Conservation (phyloP, 768 basidiomycete genomes). For the Lactifluus pinguis region DNA sequence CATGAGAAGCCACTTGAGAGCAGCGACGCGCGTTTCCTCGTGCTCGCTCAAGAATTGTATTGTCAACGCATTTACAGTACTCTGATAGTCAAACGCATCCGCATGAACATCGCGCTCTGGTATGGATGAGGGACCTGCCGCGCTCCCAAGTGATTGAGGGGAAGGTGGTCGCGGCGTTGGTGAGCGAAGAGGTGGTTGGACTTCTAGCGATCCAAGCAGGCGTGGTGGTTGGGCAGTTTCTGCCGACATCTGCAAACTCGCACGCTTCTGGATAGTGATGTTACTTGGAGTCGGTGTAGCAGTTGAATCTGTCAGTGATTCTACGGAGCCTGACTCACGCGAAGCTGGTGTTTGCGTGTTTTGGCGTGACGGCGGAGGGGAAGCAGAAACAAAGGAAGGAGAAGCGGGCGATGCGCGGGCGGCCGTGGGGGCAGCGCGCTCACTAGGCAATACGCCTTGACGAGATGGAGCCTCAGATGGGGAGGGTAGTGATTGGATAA, state of each 20-base stretch:
- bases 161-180: slow-evolving; percentile 24
- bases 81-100: slow-evolving; percentile 85
- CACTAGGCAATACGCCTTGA: slow-evolving; percentile 22
- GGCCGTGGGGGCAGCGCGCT: slow-evolving; percentile 22
- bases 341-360: slow-evolving; percentile 30
- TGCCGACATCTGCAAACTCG: slow-evolving; percentile 5
- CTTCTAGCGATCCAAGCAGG: slow-evolving; percentile 5
- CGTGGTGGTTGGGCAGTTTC: neutral
- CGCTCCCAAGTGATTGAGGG: slow-evolving; percentile 14
- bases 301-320: slow-evolving; percentile 31
- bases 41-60: slow-evolving; percentile 93
- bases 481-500: slow-evolving; percentile 78
- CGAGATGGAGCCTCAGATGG: slow-evolving; percentile 43
- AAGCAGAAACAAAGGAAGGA: slow-evolving; percentile 41
- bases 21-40: slow-evolving; percentile 92
- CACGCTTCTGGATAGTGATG: slow-evolving; percentile 20
- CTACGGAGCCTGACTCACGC: slow-evolving; percentile 42
- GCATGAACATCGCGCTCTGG: slow-evolving; percentile 33
- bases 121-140: slow-evolving; percentile 23
- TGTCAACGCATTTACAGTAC: slow-evolving; percentile 86
- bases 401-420: slow-evolving; percentile 39
- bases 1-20: slow-evolving; percentile 97
- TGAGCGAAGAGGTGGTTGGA: slow-evolving; percentile 22
- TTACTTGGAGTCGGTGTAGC: slow-evolving; percentile 16
- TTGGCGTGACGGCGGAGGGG: slow-evolving; percentile 41